Evolutionary conservation across 306 rosid species (phyloP).

Genomic region (Lupinus albus): DNA sequence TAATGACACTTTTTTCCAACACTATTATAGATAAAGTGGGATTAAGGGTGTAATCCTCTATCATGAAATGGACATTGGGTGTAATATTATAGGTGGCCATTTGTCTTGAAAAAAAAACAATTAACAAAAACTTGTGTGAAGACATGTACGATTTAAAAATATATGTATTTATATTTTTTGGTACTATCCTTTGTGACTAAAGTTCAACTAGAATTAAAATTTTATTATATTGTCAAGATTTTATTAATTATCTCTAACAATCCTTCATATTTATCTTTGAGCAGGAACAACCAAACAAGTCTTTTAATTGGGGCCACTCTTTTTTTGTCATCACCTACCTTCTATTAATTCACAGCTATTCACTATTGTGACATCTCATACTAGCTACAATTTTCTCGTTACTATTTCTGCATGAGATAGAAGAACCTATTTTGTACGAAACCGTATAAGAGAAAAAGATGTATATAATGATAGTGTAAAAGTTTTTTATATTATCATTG

Average conservation of each 20-base stretch:
- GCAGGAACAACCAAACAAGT: constrained; percentile 46
- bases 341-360: constrained; percentile 23
- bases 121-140: too few species aligned
- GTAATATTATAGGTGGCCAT: constrained; percentile 36
- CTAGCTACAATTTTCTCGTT: constrained; percentile 1
- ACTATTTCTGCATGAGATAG: constrained; percentile 17
- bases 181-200: too few species aligned
- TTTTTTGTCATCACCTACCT: constrained; percentile 33
- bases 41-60: neutral
- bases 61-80: neutral
- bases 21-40: neutral
- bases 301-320: constrained; percentile 30
- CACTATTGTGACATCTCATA: neutral
- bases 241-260: too few species aligned
- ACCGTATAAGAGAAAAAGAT: too few species aligned
- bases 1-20: too few species aligned
- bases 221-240: too few species aligned
- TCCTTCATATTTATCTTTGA: too few species aligned
- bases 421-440: constrained; percentile 30
- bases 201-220: too few species aligned
- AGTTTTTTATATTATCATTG: too few species aligned
- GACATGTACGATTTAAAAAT: too few species aligned
- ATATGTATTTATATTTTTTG: too few species aligned
- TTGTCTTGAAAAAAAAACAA: constrained; percentile 26
- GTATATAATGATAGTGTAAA: too few species aligned